Conservation (phyloP, 345 rosid genomes). For the Aegle marmelos region DNA sequence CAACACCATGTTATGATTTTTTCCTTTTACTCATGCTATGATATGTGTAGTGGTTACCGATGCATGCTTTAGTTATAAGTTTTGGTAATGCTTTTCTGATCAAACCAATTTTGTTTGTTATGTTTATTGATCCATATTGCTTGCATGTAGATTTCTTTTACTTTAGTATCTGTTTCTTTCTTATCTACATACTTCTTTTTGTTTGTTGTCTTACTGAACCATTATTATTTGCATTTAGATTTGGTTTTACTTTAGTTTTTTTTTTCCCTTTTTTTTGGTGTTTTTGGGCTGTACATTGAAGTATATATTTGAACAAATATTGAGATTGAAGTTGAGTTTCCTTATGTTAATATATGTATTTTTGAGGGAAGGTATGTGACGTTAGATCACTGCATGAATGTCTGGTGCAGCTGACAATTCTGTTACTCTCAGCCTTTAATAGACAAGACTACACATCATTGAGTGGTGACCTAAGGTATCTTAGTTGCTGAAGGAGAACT, state of each 20-base stretch:
- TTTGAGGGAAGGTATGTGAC: background rate
- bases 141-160: background rate
- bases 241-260: background rate
- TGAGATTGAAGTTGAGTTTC: slow-evolving; percentile 1
- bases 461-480: background rate
- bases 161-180: background rate
- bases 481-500: background rate
- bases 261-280: background rate
- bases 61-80: background rate
- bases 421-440: background rate
- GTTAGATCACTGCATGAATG: slow-evolving; percentile 3
- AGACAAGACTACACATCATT: background rate
- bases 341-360: background rate
- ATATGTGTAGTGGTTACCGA: background rate
- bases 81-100: background rate
- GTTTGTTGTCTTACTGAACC: background rate
- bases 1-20: background rate
- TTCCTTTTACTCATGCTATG: background rate
- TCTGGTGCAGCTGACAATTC: background rate
- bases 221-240: background rate
- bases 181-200: too few species aligned
- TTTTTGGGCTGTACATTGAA: background rate
- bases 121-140: background rate
- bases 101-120: background rate
- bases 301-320: background rate